Evolutionary conservation across 495 filamentous ascomycete genomes (phyloP), one percentile per base, ranked within the genome.

Genomic region (Talaromyces liani): DNA sequence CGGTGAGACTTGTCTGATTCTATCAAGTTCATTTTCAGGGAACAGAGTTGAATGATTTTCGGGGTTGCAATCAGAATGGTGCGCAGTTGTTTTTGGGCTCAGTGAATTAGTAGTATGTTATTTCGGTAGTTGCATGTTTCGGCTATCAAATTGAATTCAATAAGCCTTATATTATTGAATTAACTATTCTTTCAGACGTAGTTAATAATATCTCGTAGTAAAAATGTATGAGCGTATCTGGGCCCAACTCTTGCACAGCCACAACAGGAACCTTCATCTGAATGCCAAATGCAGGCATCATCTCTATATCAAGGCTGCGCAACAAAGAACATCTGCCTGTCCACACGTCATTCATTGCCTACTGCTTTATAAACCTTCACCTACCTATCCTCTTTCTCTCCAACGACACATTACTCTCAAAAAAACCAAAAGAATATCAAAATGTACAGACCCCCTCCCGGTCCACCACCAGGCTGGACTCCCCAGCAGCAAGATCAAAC

Each of bases 361-460:
- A 22, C 6, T 2, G 24, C 20, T 31, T 36, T 36, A 36, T 36
- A 36, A 36, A 6, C 2, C 9, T 36, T 12, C 33, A 3, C 33
- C 33, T 36, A 12, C 10, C 33, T 36, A 36, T 12, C 10, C 9
- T 27, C 7, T 16, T 56, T 14, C 53, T 20, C n/a, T 22, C 1
- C n/a, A 56, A 14, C 22, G 4, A 31, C 53, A 56, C 12, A 14
- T n/a, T 22, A n/a, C 49, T 10, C 49, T 54, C n/a, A 2, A 10
- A 18, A 10, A 54, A 54, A 25, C 2, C 18, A 58, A 33, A 29
- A 41, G 12, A 41, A 41, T 9, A 41, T 41, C 36, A 16, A 31
- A 29, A 61, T 61, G 58, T 61, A 61, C 29, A n/a, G n/a, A 61
- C 58, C 58, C 29, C 58, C 58, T 49, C 58, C 58, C 7, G 58